A percentile compares a stretch with the other conserved stretches of the same genome.
These are phyloP conservation scores for Clonostachys rhizophaga DNA, from an alignment of 2,329 filamentous ascomycete species.

Conservation along the genomic window DNA sequence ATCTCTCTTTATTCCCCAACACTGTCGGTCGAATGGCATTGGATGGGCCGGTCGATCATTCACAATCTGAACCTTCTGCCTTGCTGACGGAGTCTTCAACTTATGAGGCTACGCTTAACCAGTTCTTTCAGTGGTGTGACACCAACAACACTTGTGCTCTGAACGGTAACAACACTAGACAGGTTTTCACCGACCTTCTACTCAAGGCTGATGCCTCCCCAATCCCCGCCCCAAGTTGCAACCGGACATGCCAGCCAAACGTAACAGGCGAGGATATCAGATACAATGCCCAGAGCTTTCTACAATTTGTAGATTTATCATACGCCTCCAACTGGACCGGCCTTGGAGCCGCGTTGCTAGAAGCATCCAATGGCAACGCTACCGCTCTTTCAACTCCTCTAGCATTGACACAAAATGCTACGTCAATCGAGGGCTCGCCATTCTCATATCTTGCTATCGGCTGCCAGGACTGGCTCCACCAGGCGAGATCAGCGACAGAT, in stretches of 20 bases:
- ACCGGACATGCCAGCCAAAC: conserved; percentile 7
- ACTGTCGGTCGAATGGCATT: conserved; percentile 15
- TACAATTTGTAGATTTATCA: conserved; percentile 6
- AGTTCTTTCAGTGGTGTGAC: conserved; percentile 15
- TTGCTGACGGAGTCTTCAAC: conserved; percentile 7
- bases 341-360: conserved; percentile 6
- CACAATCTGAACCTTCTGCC: conserved; percentile 7
- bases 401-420: background rate
- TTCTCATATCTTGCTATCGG: conserved; percentile 11
- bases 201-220: conserved; percentile 6
- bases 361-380: conserved; percentile 11
- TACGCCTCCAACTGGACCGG: conserved; percentile 7
- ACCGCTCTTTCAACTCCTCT: conserved; percentile 7
- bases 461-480: conserved; percentile 13
- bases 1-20: conserved; percentile 19
- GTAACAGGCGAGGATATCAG: conserved; percentile 14
- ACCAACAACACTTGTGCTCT: conserved; percentile 8
- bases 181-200: conserved; percentile 8
- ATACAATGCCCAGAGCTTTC: conserved; percentile 5
- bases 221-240: conserved; percentile 5
- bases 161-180: conserved; percentile 4
- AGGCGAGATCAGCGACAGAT: conserved; percentile 5
- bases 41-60: conserved; percentile 17
- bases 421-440: background rate
- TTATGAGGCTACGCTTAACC: conserved; percentile 9